These are phyloP conservation scores for Podila horticola DNA, from an alignment of 192 early-diverging fungal genomes.

Conservation along the genomic window DNA sequence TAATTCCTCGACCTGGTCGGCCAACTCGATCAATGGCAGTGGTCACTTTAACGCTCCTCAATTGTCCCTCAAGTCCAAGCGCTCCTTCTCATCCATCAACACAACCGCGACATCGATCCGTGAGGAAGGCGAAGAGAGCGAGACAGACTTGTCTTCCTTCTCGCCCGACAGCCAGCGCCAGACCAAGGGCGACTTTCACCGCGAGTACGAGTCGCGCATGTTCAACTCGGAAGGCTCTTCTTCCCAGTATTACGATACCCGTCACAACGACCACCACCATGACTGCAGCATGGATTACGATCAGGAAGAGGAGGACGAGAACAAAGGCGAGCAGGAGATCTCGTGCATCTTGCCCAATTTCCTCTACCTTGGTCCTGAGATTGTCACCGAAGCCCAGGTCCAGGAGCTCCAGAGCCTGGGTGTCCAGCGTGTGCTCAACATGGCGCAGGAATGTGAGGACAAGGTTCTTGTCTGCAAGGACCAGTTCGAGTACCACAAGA, in stretches of 20 bases:
- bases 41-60: not conserved
- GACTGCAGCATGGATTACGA: not conserved
- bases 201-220: slow-evolving; percentile 3
- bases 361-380: slow-evolving; percentile 74
- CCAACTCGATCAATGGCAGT: slow-evolving; percentile 10
- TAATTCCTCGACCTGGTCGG: slow-evolving; percentile 12
- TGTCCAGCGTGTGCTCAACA: slow-evolving; percentile 78
- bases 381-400: slow-evolving; percentile 65
- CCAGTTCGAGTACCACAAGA: slow-evolving; percentile 55
- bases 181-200: not conserved
- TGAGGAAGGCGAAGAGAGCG: slow-evolving; percentile 31
- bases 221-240: not conserved
- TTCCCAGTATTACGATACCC: not conserved
- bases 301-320: slow-evolving; percentile 13
- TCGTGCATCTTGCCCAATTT: slow-evolving; percentile 68
- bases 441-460: slow-evolving; percentile 79
- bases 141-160: not conserved
- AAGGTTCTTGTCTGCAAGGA: slow-evolving; percentile 46
- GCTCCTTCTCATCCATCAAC: not conserved
- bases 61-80: slow-evolving; percentile 8
- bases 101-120: slow-evolving; percentile 9
- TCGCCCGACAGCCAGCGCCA: not conserved
- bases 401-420: slow-evolving; percentile 60
- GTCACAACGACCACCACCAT: not conserved
- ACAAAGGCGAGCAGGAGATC: slow-evolving; percentile 51